Evolutionary conservation across 2,329 filamentous ascomycete species (phyloP).

Genomic region (Spiromastix sp.): DNA sequence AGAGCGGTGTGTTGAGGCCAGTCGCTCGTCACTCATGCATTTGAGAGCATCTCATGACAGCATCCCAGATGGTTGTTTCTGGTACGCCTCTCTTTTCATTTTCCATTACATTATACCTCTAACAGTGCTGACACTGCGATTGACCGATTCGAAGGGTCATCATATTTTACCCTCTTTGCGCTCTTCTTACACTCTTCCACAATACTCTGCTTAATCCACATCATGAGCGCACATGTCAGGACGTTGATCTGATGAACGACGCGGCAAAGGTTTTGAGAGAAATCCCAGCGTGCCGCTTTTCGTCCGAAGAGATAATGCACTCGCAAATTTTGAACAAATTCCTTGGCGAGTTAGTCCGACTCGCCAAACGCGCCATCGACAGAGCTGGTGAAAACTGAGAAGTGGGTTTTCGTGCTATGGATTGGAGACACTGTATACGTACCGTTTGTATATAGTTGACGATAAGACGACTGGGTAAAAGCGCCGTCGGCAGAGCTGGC

Average conservation of each 20-base stretch:
- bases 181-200: slow-evolving; percentile 45
- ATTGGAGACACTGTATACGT: too few relatives aligned
- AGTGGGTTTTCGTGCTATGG: too few relatives aligned
- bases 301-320: slow-evolving; percentile 29
- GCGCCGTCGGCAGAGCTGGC: slow-evolving; percentile 32
- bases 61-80: slow-evolving; percentile 40
- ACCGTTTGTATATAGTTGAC: too few relatives aligned
- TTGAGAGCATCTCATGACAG: slow-evolving; percentile 34
- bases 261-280: slow-evolving; percentile 36
- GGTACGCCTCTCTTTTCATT: slow-evolving; percentile 25
- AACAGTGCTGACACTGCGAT: background rate
- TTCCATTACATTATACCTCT: slow-evolving; percentile 6
- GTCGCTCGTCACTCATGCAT: slow-evolving; percentile 44
- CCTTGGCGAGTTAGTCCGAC: slow-evolving; percentile 33
- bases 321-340: slow-evolving; percentile 35
- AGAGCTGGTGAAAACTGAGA: slow-evolving; percentile 15
- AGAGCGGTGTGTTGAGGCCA: slow-evolving; percentile 45
- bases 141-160: slow-evolving; percentile 35
- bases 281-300: slow-evolving; percentile 14
- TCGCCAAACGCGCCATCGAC: slow-evolving; percentile 36
- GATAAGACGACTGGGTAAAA: slow-evolving; percentile 32
- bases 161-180: slow-evolving; percentile 47
- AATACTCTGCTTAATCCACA: slow-evolving; percentile 42
- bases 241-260: slow-evolving; percentile 37
- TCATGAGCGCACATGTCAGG: slow-evolving; percentile 31